Conservation (phyloP, 2,329 filamentous ascomycete genomes). For the Penicillium hesseltinei region DNA sequence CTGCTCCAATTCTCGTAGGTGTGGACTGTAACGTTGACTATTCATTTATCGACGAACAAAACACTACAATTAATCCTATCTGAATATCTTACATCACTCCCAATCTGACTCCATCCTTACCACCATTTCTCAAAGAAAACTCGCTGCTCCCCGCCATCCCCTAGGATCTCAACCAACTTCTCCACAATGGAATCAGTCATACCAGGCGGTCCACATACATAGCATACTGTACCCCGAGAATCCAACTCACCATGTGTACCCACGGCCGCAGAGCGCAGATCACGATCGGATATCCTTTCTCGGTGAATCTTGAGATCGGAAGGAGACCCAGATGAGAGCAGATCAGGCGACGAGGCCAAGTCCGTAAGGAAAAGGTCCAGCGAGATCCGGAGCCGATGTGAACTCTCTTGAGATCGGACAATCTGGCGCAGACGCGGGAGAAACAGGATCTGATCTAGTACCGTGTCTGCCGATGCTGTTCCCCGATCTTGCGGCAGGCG, state of each 20-base stretch:
- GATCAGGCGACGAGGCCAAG: constrained; percentile 10
- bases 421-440: constrained; percentile 46
- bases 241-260: constrained; percentile 29
- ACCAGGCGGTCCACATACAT: constrained; percentile 64
- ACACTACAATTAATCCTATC: background rate
- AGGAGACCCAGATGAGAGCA: constrained; percentile 12
- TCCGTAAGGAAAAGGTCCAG: constrained; percentile 39
- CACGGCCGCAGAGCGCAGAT: constrained; percentile 36
- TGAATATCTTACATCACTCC: background rate
- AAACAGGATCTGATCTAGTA: constrained; percentile 45
- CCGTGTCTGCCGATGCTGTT: constrained; percentile 8
- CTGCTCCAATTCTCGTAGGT: background rate
- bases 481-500: constrained; percentile 35
- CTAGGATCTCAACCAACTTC: constrained; percentile 36
- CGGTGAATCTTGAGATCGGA: constrained; percentile 29
- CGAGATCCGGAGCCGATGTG: constrained; percentile 28
- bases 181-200: constrained; percentile 69
- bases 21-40: background rate
- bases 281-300: constrained; percentile 36
- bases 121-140: constrained; percentile 66
- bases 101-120: constrained; percentile 36
- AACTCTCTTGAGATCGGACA: constrained; percentile 29
- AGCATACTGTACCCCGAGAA: constrained; percentile 52
- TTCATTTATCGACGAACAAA: background rate
- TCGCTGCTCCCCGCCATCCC: constrained; percentile 44